Evolutionary conservation across 78 protist species (phyloP), one percentile per base, ranked within the genome.

Genomic region (Dictyostelium brefeldianum): DNA sequence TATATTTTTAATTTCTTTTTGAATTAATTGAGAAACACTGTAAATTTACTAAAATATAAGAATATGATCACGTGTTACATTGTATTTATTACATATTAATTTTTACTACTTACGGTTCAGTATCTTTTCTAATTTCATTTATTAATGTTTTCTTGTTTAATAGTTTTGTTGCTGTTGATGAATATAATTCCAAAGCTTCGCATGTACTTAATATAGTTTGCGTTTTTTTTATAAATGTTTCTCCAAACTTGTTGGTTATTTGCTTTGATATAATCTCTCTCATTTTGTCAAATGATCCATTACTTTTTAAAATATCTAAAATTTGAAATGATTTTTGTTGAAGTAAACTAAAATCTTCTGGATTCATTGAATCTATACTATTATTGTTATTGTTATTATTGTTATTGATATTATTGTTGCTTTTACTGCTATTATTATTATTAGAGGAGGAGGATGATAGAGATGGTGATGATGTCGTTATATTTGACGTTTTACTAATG

Each of bases 251-350:
- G 9, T 17, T 43, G 7, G 27, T 18, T n/a, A 85, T 17, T 22
- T 85, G 67, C 5, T 17, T 54, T n/a, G 92, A n/a, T 15, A 85
- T 85, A n/a, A 85, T 85, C 14, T 14, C 20, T 62, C 92, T 85
- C 4, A 85, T 85, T 18, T 43, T 71, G 29, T 85, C 92, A 57
- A 85, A 85, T 15, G 92, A 74, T 10, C 92, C 92, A 85, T 85
- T 85, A 46, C 31, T 85, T 50, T 85, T 85, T 20, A 85, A 67
- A 15, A 85, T 71, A 25, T 74, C 71, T 22, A 85, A 27, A 46
- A 75, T 85, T 46, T 85, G 92, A 4, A 43, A 59, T 31, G 92
- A 85, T 48, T 64, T 85, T 22, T 85, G 92, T 57, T 85, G 92
- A 48, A 43, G 75, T 14, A 85, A 54, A 22, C 51, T 48, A 29